Percentiles rank a stretch among this genome's conserved stretches.
These are phyloP conservation scores for Paramecium sexaurelia DNA, from an alignment of 73 alveolate genomes.

Conservation along the genomic window DNA sequence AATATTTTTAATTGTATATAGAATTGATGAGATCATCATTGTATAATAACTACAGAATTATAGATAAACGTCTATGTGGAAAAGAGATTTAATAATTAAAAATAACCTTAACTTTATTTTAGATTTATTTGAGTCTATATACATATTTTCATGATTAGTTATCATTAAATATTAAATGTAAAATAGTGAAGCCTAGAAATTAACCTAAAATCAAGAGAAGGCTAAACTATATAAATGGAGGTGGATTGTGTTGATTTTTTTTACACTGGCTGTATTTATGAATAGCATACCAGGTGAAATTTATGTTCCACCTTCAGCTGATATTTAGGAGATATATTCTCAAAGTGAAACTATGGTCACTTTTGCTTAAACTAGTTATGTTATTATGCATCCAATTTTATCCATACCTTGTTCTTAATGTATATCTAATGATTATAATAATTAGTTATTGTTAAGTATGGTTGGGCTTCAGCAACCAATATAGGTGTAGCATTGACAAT, in stretches of 20 bases:
- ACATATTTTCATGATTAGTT: neutral
- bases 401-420: constrained; percentile 40
- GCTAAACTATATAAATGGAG: constrained; percentile 20
- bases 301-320: constrained; percentile 28
- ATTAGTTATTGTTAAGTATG: constrained; percentile 35
- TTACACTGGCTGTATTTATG: neutral
- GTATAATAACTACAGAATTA: too few species aligned
- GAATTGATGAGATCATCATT: too few species aligned
- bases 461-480: constrained; percentile 35
- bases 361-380: constrained; percentile 16
- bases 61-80: neutral
- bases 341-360: constrained; percentile 29
- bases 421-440: neutral
- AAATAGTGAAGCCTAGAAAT: neutral
- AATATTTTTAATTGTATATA: too few species aligned
- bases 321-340: neutral
- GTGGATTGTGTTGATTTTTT: constrained; percentile 9
- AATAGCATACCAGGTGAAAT: constrained; percentile 51
- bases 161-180: constrained; percentile 22
- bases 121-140: neutral
- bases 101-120: neutral
- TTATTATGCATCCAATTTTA: constrained; percentile 23
- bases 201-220: neutral
- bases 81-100: neutral
- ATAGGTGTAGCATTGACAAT: constrained; percentile 32